Percentiles rank a stretch among this genome's conserved stretches.
Conservation (phyloP, 2,329 filamentous ascomycete species). For the Lachnellula subtilissima region DNA sequence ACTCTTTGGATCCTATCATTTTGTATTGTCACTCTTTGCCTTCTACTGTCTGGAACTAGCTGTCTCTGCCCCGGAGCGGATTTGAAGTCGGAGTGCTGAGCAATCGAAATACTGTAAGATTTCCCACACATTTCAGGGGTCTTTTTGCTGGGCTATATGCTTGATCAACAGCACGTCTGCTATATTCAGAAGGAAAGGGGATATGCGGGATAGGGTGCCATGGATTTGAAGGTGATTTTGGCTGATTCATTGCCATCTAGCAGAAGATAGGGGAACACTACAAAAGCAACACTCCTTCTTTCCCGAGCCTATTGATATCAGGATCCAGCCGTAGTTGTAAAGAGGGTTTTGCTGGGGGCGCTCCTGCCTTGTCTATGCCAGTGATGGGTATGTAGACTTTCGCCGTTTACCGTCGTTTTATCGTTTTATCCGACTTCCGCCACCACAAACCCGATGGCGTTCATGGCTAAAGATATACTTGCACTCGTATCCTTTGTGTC, state of each 20-base stretch:
- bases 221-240: conserved; percentile 6
- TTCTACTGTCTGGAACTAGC: background rate
- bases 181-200: background rate
- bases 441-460: background rate
- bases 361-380: conserved; percentile 23
- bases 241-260: conserved; percentile 21
- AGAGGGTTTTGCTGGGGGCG: conserved; percentile 9
- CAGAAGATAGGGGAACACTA: conserved; percentile 21
- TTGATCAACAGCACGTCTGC: background rate
- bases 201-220: background rate
- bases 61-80: background rate
- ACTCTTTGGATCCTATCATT: background rate
- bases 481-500: background rate
- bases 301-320: background rate
- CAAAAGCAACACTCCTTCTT: conserved; percentile 13
- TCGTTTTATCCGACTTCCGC: conserved; percentile 7
- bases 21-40: background rate
- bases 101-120: conserved; percentile 20
- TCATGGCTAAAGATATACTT: background rate
- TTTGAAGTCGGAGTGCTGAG: conserved; percentile 8
- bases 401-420: background rate
- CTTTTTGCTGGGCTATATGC: background rate
- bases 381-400: conserved; percentile 39
- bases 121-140: background rate
- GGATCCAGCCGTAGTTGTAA: conserved; percentile 1